These are phyloP conservation scores for Heimioporus sp. DNA, from an alignment of 768 basidiomycete species.

Conservation along the genomic window DNA sequence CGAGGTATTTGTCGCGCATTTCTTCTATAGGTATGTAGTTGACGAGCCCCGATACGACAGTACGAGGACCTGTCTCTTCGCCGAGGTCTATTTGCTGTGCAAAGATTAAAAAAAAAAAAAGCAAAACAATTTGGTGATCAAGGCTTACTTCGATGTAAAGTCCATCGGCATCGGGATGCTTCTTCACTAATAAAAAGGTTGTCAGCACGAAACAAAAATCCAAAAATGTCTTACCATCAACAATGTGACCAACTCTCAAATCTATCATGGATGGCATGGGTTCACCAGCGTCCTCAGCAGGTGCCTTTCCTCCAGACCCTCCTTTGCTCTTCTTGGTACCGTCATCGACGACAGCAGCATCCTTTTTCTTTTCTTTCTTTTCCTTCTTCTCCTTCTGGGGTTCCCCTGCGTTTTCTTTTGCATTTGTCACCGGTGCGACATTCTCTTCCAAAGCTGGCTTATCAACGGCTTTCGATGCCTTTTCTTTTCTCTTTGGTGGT, in stretches of 20 bases:
- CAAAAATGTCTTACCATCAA: constrained; percentile 65
- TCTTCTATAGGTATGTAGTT: constrained; percentile 95
- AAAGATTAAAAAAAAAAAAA: not conserved
- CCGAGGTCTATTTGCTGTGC: constrained; percentile 93
- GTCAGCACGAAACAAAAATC: constrained; percentile 2
- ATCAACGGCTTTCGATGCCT: constrained; percentile 39
- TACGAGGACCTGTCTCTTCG: constrained; percentile 91
- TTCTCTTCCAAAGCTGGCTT: constrained; percentile 23
- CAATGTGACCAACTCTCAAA: constrained; percentile 87
- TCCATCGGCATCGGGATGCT: constrained; percentile 96
- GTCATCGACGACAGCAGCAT: constrained; percentile 40
- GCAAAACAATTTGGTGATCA: not conserved
- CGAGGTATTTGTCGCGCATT: constrained; percentile 80
- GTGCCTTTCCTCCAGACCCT: constrained; percentile 32
- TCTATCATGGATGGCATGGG: constrained; percentile 97
- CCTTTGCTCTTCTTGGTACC: constrained; percentile 42
- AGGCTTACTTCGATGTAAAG: constrained; percentile 85
- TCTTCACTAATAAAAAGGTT: constrained; percentile 59
- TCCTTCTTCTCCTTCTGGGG: constrained; percentile 30
- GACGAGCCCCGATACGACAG: constrained; percentile 95
- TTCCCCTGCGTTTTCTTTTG: constrained; percentile 39
- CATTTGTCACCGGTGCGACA: constrained; percentile 28
- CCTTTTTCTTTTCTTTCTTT: constrained; percentile 55
- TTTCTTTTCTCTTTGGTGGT: constrained; percentile 76
- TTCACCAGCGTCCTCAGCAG: constrained; percentile 65